These are phyloP conservation scores for Arthrocladium fulminans DNA, from an alignment of 2,329 filamentous ascomycete species.

Conservation along the genomic window DNA sequence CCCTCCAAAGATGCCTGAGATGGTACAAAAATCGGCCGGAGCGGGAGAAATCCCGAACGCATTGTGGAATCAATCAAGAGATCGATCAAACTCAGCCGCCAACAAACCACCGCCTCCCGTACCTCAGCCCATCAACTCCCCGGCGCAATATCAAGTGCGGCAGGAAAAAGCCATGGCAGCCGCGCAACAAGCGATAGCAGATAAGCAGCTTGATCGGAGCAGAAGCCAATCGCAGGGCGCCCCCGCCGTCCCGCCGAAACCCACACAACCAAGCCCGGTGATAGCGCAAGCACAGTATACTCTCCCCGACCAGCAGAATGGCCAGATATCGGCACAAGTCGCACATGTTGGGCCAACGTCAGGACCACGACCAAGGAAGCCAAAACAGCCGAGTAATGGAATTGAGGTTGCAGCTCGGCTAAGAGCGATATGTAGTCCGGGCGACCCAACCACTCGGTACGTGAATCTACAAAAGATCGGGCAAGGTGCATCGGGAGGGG, in stretches of 20 bases:
- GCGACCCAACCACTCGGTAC: conserved; percentile 82
- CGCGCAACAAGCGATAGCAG: conserved; percentile 66
- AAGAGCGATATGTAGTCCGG: conserved; percentile 80
- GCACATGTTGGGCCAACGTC: conserved; percentile 46
- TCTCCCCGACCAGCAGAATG: conserved; percentile 29
- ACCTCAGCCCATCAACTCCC: conserved; percentile 28
- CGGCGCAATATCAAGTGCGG: conserved; percentile 52
- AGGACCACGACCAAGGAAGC: conserved; percentile 50
- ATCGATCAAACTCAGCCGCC: conserved; percentile 53
- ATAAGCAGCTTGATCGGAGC: conserved; percentile 59
- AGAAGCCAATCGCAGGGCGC: conserved; percentile 56
- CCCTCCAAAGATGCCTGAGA: conserved; percentile 10
- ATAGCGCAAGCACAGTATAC: conserved; percentile 33
- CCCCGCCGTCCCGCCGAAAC: conserved; percentile 35
- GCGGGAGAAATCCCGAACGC: conserved; percentile 3
- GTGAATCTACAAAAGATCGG: conserved; percentile 87
- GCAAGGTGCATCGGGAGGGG: conserved; percentile 91
- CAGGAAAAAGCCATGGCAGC: conserved; percentile 76
- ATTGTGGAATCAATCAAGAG: conserved; percentile 40
- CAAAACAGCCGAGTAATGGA: conserved; percentile 65
- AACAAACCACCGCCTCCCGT: conserved; percentile 12
- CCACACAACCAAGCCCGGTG: conserved; percentile 22
- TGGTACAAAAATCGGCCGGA: conserved; percentile 1
- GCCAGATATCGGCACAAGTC: conserved; percentile 27
- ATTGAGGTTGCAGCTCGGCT: conserved; percentile 76